These are phyloP conservation scores for Botrytis cinerea DNA, from an alignment of 2,329 filamentous ascomycete species.

Conservation along the genomic window DNA sequence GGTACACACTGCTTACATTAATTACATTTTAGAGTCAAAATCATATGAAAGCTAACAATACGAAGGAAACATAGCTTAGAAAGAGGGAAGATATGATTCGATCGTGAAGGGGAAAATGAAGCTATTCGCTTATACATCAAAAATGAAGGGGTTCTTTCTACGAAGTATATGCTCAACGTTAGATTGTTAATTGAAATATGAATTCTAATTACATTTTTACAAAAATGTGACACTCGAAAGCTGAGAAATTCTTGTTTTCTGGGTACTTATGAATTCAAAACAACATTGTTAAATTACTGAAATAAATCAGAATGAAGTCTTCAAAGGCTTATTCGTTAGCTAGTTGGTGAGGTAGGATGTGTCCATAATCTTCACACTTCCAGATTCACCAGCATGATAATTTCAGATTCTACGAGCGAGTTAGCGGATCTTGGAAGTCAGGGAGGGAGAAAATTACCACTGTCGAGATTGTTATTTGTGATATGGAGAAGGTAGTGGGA, in stretches of 20 bases:
- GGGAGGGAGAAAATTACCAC: too few relatives aligned
- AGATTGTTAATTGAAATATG: neutral
- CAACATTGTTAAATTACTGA: too few relatives aligned
- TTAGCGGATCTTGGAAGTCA: neutral
- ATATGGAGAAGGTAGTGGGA: too few relatives aligned
- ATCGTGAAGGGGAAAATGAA: neutral
- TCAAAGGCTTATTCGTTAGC: too few relatives aligned
- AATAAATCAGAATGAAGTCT: too few relatives aligned
- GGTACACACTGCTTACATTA: neutral
- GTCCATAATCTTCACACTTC: neutral
- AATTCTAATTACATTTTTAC: neutral
- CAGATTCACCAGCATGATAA: neutral
- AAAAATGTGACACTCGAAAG: too few relatives aligned
- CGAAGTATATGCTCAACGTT: neutral
- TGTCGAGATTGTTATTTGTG: too few relatives aligned
- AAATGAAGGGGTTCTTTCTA: neutral
- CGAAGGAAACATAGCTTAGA: neutral
- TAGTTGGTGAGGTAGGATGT: too few relatives aligned
- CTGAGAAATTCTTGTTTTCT: too few relatives aligned
- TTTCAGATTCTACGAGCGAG: too few relatives aligned
- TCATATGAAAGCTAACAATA: neutral
- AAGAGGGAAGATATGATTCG: neutral
- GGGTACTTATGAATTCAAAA: too few relatives aligned
- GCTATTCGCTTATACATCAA: neutral
- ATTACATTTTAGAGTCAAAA: neutral